These are phyloP conservation scores for Eimeria acervulina DNA, from an alignment of 169 alveolate species.

Conservation along the genomic window DNA sequence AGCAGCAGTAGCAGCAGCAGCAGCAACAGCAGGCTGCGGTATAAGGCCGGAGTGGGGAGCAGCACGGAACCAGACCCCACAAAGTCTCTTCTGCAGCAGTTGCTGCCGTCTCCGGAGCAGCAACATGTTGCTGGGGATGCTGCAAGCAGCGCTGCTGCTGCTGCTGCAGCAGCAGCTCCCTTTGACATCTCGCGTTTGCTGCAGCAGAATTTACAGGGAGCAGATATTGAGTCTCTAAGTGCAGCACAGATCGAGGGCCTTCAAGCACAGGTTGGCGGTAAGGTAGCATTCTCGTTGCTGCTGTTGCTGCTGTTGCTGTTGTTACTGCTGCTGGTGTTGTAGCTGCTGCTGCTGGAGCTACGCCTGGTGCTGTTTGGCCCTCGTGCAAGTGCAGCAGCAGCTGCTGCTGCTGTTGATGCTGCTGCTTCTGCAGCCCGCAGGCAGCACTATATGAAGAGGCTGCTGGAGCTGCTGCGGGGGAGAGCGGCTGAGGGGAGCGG, in stretches of 20 bases:
- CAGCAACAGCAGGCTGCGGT: conserved; percentile 60
- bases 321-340: background rate
- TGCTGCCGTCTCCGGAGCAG: conserved; percentile 48
- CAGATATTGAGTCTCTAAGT: background rate
- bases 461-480: conserved; percentile 42
- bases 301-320: conserved; percentile 31
- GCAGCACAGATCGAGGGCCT: conserved; percentile 37
- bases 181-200: background rate
- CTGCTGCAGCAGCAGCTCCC: conserved; percentile 29
- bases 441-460: conserved; percentile 49
- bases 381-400: background rate
- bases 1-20: conserved; percentile 51
- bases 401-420: conserved; percentile 60
- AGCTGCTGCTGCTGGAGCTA: conserved; percentile 44
- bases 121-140: background rate
- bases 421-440: conserved; percentile 39
- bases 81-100: conserved; percentile 46
- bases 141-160: too few species aligned
- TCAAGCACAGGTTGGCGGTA: conserved; percentile 28
- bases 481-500: conserved; percentile 48
- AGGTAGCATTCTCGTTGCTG: background rate
- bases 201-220: conserved; percentile 31
- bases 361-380: background rate
- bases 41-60: conserved; percentile 13
- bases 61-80: conserved; percentile 25